Conservation (phyloP, 1,139 yeast genomes). For the Yamadazyma taylorii region DNA sequence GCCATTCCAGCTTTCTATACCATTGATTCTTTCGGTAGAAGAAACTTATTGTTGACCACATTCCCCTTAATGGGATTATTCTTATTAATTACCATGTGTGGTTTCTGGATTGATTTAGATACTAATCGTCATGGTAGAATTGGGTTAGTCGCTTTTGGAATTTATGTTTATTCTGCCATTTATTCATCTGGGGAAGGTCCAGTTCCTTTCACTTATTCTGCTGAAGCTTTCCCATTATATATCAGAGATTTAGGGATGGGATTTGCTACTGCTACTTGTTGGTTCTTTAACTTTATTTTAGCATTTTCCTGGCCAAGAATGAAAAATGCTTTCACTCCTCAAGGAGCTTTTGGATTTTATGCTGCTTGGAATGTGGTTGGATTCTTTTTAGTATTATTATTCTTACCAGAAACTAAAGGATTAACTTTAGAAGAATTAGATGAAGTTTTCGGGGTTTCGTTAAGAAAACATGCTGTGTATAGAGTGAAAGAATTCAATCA, state of each 20-base stretch:
- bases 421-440: slow-evolving; percentile 73
- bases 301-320: slow-evolving; percentile 85
- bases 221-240: slow-evolving; percentile 80
- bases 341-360: slow-evolving; percentile 88
- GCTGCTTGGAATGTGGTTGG: slow-evolving; percentile 88
- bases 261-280: slow-evolving; percentile 78
- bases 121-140: slow-evolving; percentile 49
- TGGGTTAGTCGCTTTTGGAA: slow-evolving; percentile 67
- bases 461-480: slow-evolving; percentile 53
- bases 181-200: slow-evolving; percentile 91
- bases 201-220: slow-evolving; percentile 87
- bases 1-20: slow-evolving; percentile 85
- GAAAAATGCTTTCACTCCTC: slow-evolving; percentile 63
- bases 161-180: slow-evolving; percentile 70
- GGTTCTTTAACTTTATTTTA: slow-evolving; percentile 82
- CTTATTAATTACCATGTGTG: slow-evolving; percentile 71
- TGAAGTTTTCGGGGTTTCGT: slow-evolving; percentile 63
- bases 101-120: slow-evolving; percentile 61
- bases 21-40: slow-evolving; percentile 78
- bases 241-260: slow-evolving; percentile 88
- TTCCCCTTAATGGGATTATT: slow-evolving; percentile 75
- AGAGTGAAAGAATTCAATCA: slow-evolving; percentile 48
- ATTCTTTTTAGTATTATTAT: slow-evolving; percentile 64
- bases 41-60: slow-evolving; percentile 66
- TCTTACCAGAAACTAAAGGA: slow-evolving; percentile 70